Conservation (phyloP, 2,329 filamentous ascomycete species). For the Cladosporium sp. region DNA sequence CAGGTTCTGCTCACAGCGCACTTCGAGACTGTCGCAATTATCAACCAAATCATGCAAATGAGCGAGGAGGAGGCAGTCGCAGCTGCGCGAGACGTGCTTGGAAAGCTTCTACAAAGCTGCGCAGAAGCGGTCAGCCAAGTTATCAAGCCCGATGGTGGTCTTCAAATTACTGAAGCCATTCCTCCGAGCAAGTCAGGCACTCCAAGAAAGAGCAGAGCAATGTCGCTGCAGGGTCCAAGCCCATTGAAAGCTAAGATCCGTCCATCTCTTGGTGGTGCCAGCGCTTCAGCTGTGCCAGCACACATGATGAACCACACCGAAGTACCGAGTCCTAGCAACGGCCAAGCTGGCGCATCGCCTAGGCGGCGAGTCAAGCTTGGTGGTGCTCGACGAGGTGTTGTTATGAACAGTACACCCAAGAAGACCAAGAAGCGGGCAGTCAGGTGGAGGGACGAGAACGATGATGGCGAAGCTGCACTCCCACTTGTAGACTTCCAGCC, state of each 20-base stretch:
- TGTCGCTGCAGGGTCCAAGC: slow-evolving; percentile 49
- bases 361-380: slow-evolving; percentile 67
- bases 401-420: slow-evolving; percentile 62
- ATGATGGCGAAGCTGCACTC: slow-evolving; percentile 63
- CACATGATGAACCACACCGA: slow-evolving; percentile 27
- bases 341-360: slow-evolving; percentile 69
- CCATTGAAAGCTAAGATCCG: slow-evolving; percentile 49
- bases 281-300: slow-evolving; percentile 27
- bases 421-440: slow-evolving; percentile 76
- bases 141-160: slow-evolving; percentile 81
- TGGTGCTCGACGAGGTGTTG: slow-evolving; percentile 68
- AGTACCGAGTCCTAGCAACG: slow-evolving; percentile 28
- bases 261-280: slow-evolving; percentile 23
- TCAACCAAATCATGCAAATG: slow-evolving; percentile 80
- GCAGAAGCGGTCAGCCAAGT: slow-evolving; percentile 75
- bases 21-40: slow-evolving; percentile 83
- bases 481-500: slow-evolving; percentile 82
- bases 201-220: slow-evolving; percentile 67
- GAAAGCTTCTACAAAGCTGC: slow-evolving; percentile 74
- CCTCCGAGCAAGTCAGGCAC: slow-evolving; percentile 72
- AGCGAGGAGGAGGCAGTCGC: slow-evolving; percentile 79
- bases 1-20: slow-evolving; percentile 86
- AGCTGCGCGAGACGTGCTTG: slow-evolving; percentile 74
- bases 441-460: slow-evolving; percentile 88
- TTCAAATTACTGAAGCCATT: slow-evolving; percentile 63